phyloP scores from a whole-genome alignment of 176 grass and related monocot genomes.

The Microstegium vimineum region DNA sequence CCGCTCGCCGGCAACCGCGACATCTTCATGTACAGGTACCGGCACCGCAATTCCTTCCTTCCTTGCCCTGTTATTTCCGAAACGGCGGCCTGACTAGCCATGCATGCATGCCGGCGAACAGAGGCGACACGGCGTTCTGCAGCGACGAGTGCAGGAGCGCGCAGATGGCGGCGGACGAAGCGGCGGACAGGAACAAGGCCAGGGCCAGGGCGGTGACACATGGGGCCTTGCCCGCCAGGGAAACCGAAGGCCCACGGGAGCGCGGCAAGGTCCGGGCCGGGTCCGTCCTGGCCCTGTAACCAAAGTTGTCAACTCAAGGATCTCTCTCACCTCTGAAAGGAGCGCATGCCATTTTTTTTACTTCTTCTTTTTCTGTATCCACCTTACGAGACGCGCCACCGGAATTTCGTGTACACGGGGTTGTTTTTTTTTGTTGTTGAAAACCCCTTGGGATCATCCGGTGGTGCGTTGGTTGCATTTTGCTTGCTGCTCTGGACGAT shows the following conservation, averaged over 20 bases:
- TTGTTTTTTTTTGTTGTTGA: constrained; percentile 18
- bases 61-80: not conserved
- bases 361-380: not conserved
- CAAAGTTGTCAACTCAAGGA: not conserved
- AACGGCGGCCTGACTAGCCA: not conserved
- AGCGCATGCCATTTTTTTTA: not conserved
- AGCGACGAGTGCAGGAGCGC: constrained; percentile 39
- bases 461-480: not conserved
- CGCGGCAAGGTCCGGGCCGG: constrained; percentile 7
- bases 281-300: constrained; percentile 13
- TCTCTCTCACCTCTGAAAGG: no score
- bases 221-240: not conserved
- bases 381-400: not conserved
- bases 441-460: constrained; percentile 1
- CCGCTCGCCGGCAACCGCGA: constrained; percentile 49
- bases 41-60: not conserved
- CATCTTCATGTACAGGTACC: constrained; percentile 90
- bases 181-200: constrained; percentile 16
- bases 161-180: constrained; percentile 44
- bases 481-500: not conserved
- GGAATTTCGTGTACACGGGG: not conserved
- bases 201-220: not conserved
- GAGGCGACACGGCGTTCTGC: constrained; percentile 42
- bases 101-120: constrained; percentile 2
- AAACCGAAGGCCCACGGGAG: constrained; percentile 11